Base-by-base conservation (phyloP, 768 basidiomycete species). In the Solioccasus polychromus region DNA sequence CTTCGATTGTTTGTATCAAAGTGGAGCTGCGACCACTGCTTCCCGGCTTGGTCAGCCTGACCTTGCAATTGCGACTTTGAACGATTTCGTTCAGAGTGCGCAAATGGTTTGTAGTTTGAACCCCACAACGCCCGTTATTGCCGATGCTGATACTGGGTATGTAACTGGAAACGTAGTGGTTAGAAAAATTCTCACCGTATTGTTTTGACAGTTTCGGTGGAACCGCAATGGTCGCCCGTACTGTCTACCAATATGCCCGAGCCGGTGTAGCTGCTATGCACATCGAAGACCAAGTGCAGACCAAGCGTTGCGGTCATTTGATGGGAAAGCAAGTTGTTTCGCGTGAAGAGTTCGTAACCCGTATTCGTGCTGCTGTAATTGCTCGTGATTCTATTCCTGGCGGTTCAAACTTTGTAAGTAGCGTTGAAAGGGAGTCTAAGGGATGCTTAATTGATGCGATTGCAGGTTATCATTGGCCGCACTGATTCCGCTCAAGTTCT, bases 221-320 rank as follows among this genome's bases (percentile, higher is more conserved):
- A 15, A 80, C 85, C 2, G 77, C 79, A 9, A 88, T 81, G 73
- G 79, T 88, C 23, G 83, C 83, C 10, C 83, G 85, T 30, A 88
- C 86, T 3, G 82, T 89, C 9, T 74, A 69, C n/a, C 78, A 85
- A 61, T 88, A 88, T 49, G 76, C 69, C 4, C 75, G 75, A 36
- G 78, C 83, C 12, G 86, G 87, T 23, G 79, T 88, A 18, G 87
- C 86, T 15, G 87, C 71, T 4, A 72, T 86, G 56, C 86, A 89
- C 61, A 88, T 89, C 30, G 86, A 89, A 63, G 86, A 88, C 57
- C 86, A 89, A 66, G 84, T 88, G 1, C 87, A 88, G 61, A 88
- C 84, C 2, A 88, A 88, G 63, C 61, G 86, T 44, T 89, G 86
- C 48, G 86, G 88, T 1, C 88, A 89, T 60, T 68, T 89, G 35